Evolutionary conservation across 2,329 filamentous ascomycete genomes (phyloP).

Genomic region (Trichoderma sp.): DNA sequence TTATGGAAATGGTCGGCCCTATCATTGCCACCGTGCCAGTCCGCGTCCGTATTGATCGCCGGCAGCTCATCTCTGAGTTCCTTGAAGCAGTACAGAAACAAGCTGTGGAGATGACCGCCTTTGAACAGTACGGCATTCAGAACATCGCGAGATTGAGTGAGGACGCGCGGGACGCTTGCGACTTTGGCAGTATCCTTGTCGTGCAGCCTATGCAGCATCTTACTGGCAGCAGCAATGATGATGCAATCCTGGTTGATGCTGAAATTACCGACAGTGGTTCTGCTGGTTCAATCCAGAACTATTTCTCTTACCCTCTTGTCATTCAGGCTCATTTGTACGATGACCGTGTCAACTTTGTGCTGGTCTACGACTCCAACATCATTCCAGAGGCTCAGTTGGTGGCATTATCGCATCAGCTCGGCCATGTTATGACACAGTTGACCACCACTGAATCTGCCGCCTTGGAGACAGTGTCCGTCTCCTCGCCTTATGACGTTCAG

Average conservation of each 20-base stretch:
- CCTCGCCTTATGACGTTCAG: background rate
- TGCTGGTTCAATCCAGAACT: slow-evolving; percentile 7
- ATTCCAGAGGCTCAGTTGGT: slow-evolving; percentile 9
- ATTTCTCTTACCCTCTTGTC: slow-evolving; percentile 25
- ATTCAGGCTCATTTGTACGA: slow-evolving; percentile 23
- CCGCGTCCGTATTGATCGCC: slow-evolving; percentile 10
- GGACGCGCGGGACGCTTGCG: slow-evolving; percentile 28
- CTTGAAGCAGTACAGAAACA: slow-evolving; percentile 28
- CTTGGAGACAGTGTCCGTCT: slow-evolving; percentile 9
- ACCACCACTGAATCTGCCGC: background rate
- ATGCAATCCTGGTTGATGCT: background rate
- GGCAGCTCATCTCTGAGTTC: slow-evolving; percentile 13
- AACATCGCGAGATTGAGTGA: slow-evolving; percentile 32
- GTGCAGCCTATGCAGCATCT: slow-evolving; percentile 29
- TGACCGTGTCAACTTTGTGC: background rate
- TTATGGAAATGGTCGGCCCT: slow-evolving; percentile 32
- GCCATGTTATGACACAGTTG: slow-evolving; percentile 19
- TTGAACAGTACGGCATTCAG: slow-evolving; percentile 35
- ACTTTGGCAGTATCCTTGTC: slow-evolving; percentile 33
- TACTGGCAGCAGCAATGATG: background rate
- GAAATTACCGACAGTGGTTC: background rate
- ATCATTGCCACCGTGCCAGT: slow-evolving; percentile 31
- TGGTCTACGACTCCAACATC: slow-evolving; percentile 12
- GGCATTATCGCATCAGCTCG: slow-evolving; percentile 19
- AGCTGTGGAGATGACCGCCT: slow-evolving; percentile 31